These are phyloP conservation scores for Nicotiana obtusifolia DNA, from an alignment of 257 asterid genomes.

Conservation along the genomic window DNA sequence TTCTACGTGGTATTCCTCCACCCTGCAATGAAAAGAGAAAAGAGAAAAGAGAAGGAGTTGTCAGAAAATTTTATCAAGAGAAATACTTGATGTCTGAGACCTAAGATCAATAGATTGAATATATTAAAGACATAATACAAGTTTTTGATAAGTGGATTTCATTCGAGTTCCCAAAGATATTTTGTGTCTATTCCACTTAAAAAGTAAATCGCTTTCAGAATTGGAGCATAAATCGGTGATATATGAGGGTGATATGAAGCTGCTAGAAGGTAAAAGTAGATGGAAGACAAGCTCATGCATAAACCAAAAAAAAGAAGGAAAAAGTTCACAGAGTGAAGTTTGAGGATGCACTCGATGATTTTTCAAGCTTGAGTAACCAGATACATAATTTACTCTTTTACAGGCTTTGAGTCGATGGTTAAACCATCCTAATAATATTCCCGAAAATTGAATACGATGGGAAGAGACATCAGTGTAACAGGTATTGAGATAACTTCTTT, in stretches of 20 bases:
- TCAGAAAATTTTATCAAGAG: not conserved
- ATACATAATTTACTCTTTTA: not conserved
- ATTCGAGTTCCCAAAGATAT: not conserved
- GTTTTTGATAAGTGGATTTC: too few relatives aligned
- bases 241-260: not conserved
- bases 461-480: not conserved
- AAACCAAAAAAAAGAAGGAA: not conserved
- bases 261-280: not conserved
- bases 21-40: slow-evolving; percentile 45
- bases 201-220: not conserved
- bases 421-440: not conserved
- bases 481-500: not conserved
- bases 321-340: not conserved
- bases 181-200: not conserved
- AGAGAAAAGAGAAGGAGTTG: not conserved
- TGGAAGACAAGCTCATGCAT: not conserved
- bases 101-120: not conserved
- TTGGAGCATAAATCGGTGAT: not conserved
- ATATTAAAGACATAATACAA: not conserved
- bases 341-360: not conserved
- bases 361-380: not conserved
- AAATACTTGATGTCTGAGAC: not conserved
- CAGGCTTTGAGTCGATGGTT: not conserved
- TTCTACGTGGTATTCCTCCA: slow-evolving; percentile 92
- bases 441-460: not conserved